phyloP scores from a whole-genome alignment of 192 early-diverging fungal genomes.

The Backusella psychrophila region DNA sequence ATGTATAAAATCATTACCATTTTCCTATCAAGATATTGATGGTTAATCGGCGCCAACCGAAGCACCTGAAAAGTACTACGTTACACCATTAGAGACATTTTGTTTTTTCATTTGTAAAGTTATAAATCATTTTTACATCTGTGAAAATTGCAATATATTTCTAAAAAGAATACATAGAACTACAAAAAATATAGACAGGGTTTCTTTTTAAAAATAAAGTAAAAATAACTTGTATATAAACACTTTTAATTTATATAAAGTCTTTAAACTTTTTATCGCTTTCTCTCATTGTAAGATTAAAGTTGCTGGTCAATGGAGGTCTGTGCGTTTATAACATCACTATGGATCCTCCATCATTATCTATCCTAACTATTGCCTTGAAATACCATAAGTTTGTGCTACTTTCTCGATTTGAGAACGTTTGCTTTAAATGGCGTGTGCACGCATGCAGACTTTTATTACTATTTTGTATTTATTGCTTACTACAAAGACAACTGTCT shows the following conservation, averaged over 20 bases:
- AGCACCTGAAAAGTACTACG: neutral
- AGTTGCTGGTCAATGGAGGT: neutral
- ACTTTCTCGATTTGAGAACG: neutral
- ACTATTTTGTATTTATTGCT: neutral
- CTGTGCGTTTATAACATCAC: neutral
- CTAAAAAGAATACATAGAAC: neutral
- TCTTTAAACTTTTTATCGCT: neutral
- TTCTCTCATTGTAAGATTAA: neutral
- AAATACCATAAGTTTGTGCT: neutral
- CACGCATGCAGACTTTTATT: neutral
- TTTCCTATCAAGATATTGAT: neutral
- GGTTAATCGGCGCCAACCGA: neutral
- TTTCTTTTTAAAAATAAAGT: too few species aligned
- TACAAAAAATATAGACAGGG: neutral
- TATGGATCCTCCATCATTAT: neutral
- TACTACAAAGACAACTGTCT: neutral
- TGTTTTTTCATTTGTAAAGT: neutral
- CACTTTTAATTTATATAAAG: neutral
- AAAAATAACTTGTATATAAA: neutral
- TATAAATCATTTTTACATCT: slow-evolving; percentile 7
- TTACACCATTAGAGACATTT: neutral
- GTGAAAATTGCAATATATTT: neutral
- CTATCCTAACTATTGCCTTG: neutral
- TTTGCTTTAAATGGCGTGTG: neutral
- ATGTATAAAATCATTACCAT: neutral